Percentiles rank a stretch among this genome's conserved stretches.
Evolutionary conservation across 805 yeast species (phyloP).

Genomic region (Ogataea zsoltii): DNA sequence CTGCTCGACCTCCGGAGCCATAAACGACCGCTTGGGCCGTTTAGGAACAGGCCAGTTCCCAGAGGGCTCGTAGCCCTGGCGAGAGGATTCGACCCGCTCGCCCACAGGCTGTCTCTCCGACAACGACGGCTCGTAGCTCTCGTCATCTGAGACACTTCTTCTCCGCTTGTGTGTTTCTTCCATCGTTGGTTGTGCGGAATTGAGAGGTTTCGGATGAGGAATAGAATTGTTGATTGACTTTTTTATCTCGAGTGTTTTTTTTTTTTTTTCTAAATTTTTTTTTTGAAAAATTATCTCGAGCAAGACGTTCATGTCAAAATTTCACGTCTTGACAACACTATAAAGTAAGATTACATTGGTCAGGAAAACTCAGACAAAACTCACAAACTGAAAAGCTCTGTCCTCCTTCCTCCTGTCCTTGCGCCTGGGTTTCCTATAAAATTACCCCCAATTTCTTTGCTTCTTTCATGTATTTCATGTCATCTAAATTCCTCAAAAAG

Average conservation of each 20-base stretch:
- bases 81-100: not conserved
- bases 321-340: not conserved
- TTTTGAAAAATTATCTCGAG: constrained; percentile 1
- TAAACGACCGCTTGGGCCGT: constrained; percentile 17
- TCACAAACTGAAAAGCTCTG: too few species aligned
- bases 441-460: too few species aligned
- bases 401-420: too few species aligned
- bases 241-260: too few species aligned
- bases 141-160: constrained; percentile 21
- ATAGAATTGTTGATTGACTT: not conserved
- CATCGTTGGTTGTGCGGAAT: not conserved
- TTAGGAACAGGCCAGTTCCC: constrained; percentile 8
- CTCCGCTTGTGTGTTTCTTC: constrained; percentile 20
- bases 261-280: too few species aligned
- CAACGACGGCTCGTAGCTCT: constrained; percentile 21
- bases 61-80: not conserved
- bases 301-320: not conserved
- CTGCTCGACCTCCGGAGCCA: constrained; percentile 31
- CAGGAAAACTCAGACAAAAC: too few species aligned
- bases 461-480: too few species aligned
- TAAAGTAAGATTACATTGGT: too few species aligned
- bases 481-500: too few species aligned
- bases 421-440: too few species aligned
- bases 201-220: too few species aligned
- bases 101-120: constrained; percentile 1